Percentiles rank a stretch among this genome's conserved stretches.
Conservation (phyloP, 163 green algal species). For the Scenedesmus sp. region DNA sequence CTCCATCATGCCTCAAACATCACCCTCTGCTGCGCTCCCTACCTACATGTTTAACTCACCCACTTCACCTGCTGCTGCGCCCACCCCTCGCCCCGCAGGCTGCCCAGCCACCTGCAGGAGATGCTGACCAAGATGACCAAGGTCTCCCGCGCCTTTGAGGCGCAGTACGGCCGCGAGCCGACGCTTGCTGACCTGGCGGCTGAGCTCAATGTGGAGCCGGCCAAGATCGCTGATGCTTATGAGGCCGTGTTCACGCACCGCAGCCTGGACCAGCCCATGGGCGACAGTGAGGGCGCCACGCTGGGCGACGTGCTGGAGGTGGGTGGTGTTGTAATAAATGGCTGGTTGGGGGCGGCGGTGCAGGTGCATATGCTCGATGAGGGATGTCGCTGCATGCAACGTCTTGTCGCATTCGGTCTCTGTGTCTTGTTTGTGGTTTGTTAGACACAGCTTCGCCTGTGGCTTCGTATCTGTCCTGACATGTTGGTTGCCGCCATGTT, state of each 20-base stretch:
- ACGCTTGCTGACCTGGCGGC: conserved; percentile 67
- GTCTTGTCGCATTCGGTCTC: too few species aligned
- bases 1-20: too few species aligned
- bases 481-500: background rate
- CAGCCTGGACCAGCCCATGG: conserved; percentile 60
- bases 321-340: background rate
- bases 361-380: too few species aligned
- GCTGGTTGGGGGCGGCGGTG: too few species aligned
- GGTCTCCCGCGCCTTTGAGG: conserved; percentile 52
- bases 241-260: conserved; percentile 14
- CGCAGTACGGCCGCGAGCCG: conserved; percentile 61
- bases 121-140: conserved; percentile 73
- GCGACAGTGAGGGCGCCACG: conserved; percentile 52
- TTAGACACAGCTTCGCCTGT: background rate
- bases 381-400: too few species aligned
- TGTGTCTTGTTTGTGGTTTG: too few species aligned
- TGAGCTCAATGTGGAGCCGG: conserved; percentile 55
- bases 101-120: conserved; percentile 90
- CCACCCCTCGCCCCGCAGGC: conserved; percentile 48
- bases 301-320: conserved; percentile 68
- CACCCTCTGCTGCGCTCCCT: background rate
- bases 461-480: background rate
- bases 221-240: conserved; percentile 40
- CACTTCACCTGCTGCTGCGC: background rate
- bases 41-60: background rate